Evolutionary conservation across 163 green algal species (phyloP).

Genomic region (Chloroidium sp.): DNA sequence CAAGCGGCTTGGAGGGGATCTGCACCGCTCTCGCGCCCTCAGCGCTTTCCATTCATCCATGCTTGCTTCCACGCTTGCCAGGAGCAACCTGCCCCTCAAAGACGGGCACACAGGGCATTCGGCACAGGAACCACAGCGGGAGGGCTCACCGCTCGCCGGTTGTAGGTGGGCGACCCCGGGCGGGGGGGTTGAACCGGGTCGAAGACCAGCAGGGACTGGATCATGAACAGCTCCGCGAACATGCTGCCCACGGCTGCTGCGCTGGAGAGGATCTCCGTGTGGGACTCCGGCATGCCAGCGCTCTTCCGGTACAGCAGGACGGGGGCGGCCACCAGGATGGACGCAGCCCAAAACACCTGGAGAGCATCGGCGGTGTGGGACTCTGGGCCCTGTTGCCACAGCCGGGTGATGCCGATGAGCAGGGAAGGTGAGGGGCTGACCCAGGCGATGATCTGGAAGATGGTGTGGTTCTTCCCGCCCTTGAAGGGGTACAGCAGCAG

Average conservation of each 20-base stretch:
- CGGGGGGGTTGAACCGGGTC: slow-evolving; percentile 13
- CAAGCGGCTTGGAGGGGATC: too few relatives aligned
- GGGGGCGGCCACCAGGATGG: slow-evolving; percentile 16
- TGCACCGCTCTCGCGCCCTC: too few relatives aligned
- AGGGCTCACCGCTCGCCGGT: neutral
- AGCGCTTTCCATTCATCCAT: too few relatives aligned
- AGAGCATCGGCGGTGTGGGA: neutral
- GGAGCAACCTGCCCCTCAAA: too few relatives aligned
- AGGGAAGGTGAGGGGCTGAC: slow-evolving; percentile 3
- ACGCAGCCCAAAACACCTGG: slow-evolving; percentile 19
- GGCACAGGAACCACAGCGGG: neutral
- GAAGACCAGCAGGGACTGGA: slow-evolving; percentile 45
- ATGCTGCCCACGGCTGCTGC: slow-evolving; percentile 27
- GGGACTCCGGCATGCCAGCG: slow-evolving; percentile 7
- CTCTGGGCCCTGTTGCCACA: too few relatives aligned
- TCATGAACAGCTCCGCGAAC: slow-evolving; percentile 40
- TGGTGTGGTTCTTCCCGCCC: slow-evolving; percentile 31
- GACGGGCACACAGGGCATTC: neutral
- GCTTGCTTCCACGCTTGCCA: too few relatives aligned
- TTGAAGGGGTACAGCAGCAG: slow-evolving; percentile 27
- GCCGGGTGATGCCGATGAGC: too few relatives aligned
- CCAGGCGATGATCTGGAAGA: slow-evolving; percentile 39
- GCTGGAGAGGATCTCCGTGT: slow-evolving; percentile 25
- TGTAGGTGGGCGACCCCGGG: neutral
- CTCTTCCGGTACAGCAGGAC: slow-evolving; percentile 1